Evolutionary conservation across 495 filamentous ascomycete species (phyloP), one percentile per base, ranked within the genome.

Genomic region (Penicillium desertorum): DNA sequence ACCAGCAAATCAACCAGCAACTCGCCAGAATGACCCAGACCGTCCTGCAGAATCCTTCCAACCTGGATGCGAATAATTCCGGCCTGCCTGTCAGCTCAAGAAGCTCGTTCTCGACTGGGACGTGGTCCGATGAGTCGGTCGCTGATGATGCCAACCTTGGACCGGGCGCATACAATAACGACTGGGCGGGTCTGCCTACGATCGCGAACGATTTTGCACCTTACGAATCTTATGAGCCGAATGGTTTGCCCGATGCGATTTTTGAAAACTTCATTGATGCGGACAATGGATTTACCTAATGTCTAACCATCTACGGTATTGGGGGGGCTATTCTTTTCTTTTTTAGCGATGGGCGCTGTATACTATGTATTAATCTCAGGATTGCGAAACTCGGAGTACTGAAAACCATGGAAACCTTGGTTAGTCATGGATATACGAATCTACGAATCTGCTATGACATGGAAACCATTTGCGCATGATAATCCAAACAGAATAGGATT

Each of bases 1-100:
- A 68, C 30, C 56, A 52, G 3, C 46, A 53, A 16, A 66, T 68
- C 61, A 58, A 68, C 50, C 29, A 42, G 14, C 47, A 68, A 14
- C 56, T 68, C 1, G 62, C 57, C 1, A 56, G 16, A 5, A 65
- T 65, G 57, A 61, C 57, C 19, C 49, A 65, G 17, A 51, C 29
- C 4, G 43, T 57, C 5, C 47, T 60, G 0, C 51, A 46, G 2
- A 1, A 1, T 17, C 29, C 1, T 37, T 11, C 23, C 56, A 45
- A 37, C 7, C 30, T 2, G 50, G 42, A 10, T 9, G n/a, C 3
- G 16, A 17, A 9, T 8, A 8, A n/a, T 3, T 0, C 16, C 7
- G 2, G 5, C 5, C 2, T 39, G 2, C 36, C 36, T 32, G 54
- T 16, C 3, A 32, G 54, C 19, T 45, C 57, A 4, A 63, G 60